A percentile compares a stretch with the other conserved stretches of the same genome.
These are phyloP conservation scores for Phytopythium vexans DNA, from an alignment of 352 stramenopile genomes.

Conservation along the genomic window DNA sequence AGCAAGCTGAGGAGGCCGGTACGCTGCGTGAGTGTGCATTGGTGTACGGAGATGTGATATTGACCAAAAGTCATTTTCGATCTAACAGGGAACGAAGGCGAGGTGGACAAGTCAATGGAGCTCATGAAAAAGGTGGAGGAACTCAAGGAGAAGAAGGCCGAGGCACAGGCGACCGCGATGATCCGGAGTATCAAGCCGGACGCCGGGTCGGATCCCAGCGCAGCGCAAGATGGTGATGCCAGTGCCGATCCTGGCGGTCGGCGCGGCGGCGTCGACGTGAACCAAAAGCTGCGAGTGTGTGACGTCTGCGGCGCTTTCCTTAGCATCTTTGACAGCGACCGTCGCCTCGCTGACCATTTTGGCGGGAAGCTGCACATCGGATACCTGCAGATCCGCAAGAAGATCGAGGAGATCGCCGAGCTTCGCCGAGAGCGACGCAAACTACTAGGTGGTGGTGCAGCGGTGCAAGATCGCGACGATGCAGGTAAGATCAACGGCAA, in stretches of 20 bases:
- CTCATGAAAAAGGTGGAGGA: slow-evolving; percentile 64
- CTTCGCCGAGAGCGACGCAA: slow-evolving; percentile 22
- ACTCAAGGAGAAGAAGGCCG: slow-evolving; percentile 56
- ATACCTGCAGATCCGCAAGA: slow-evolving; percentile 86
- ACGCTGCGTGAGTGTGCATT: not conserved
- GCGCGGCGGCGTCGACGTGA: slow-evolving; percentile 38
- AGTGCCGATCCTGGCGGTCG: not conserved
- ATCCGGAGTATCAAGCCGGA: slow-evolving; percentile 31
- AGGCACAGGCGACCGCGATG: slow-evolving; percentile 38
- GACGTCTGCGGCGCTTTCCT: slow-evolving; percentile 91
- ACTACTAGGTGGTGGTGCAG: slow-evolving; percentile 4
- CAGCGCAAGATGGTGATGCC: not conserved
- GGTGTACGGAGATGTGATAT: not conserved
- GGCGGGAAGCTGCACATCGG: slow-evolving; percentile 89
- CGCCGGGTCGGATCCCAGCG: not conserved
- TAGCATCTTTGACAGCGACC: slow-evolving; percentile 91
- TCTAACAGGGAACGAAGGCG: slow-evolving; percentile 37
- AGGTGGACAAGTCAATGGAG: slow-evolving; percentile 52
- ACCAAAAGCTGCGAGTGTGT: slow-evolving; percentile 87
- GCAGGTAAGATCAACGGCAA: not conserved
- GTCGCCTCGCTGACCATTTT: slow-evolving; percentile 88
- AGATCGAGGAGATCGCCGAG: slow-evolving; percentile 71
- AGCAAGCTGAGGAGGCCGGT: slow-evolving; percentile 54
- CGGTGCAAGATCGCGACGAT: not conserved
- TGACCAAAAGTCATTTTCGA: not conserved